phyloP scores from a whole-genome alignment of 2,329 filamentous ascomycete genomes.

The Torrubiellomyces zombiae region DNA sequence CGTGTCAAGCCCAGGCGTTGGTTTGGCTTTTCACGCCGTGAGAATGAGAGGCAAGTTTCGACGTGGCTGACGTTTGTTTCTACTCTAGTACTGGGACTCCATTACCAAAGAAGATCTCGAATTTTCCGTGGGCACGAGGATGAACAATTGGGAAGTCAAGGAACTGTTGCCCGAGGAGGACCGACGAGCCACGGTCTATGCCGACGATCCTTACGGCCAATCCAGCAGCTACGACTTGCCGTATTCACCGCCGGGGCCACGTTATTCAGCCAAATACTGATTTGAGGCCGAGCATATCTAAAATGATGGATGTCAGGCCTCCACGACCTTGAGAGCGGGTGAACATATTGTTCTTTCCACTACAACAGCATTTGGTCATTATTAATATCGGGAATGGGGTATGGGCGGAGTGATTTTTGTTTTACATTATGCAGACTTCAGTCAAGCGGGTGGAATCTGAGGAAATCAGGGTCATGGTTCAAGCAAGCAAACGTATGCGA shows the following conservation, averaged over 20 bases:
- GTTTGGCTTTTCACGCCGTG: too few species aligned
- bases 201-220: conserved; percentile 48
- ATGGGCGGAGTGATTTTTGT: too few species aligned
- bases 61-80: too few species aligned
- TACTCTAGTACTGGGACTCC: conserved; percentile 81
- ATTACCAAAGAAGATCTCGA: conserved; percentile 97
- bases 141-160: conserved; percentile 98
- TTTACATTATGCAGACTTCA: too few species aligned
- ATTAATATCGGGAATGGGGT: too few species aligned
- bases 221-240: conserved; percentile 35
- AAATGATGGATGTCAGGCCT: not conserved
- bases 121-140: conserved; percentile 87
- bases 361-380: not conserved
- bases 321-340: not conserved
- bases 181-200: conserved; percentile 54
- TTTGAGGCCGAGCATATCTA: conserved; percentile 5
- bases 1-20: too few species aligned
- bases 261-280: conserved; percentile 31
- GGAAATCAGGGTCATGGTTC: too few species aligned
- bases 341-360: not conserved
- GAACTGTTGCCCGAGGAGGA: conserved; percentile 73
- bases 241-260: conserved; percentile 26
- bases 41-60: too few species aligned
- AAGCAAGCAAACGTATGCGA: too few species aligned
- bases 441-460: too few species aligned